Conservation (phyloP, 192 early-diverging fungal species). For the Umbelopsis isabellina region DNA sequence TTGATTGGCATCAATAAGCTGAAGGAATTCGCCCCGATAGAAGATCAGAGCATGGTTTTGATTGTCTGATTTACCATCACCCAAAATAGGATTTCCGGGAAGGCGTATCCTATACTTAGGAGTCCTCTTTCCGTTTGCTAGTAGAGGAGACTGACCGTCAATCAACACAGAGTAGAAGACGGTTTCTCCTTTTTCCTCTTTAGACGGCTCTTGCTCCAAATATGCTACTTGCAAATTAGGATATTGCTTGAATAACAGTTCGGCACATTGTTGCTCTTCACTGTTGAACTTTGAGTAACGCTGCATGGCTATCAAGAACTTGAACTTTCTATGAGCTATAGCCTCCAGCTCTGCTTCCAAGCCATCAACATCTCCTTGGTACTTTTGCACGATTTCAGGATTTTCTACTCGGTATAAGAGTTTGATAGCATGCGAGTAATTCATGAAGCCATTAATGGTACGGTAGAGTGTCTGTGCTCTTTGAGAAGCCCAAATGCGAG, state of each 20-base stretch:
- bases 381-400: constrained; percentile 60
- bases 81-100: constrained; percentile 87
- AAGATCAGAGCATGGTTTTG: constrained; percentile 88
- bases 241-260: constrained; percentile 76
- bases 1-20: constrained; percentile 90
- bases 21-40: constrained; percentile 85
- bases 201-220: constrained; percentile 66
- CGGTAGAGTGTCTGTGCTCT: constrained; percentile 88
- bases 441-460: constrained; percentile 87
- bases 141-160: constrained; percentile 74
- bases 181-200: constrained; percentile 58
- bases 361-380: constrained; percentile 62
- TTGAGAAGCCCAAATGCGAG: constrained; percentile 89
- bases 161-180: constrained; percentile 69
- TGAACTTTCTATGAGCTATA: constrained; percentile 79
- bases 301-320: constrained; percentile 85
- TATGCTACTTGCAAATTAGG: constrained; percentile 83
- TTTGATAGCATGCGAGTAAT: constrained; percentile 85
- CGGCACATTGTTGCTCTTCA: constrained; percentile 75
- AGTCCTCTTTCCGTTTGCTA: constrained; percentile 69
- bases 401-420: constrained; percentile 81
- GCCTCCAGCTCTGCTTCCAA: constrained; percentile 69
- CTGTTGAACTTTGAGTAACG: constrained; percentile 75
- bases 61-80: constrained; percentile 92
- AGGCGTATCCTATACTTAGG: constrained; percentile 79